Percentiles rank a stretch among this genome's conserved stretches.
These are phyloP conservation scores for Pulveroboletus sp. DNA, from an alignment of 768 basidiomycete genomes.

Conservation along the genomic window DNA sequence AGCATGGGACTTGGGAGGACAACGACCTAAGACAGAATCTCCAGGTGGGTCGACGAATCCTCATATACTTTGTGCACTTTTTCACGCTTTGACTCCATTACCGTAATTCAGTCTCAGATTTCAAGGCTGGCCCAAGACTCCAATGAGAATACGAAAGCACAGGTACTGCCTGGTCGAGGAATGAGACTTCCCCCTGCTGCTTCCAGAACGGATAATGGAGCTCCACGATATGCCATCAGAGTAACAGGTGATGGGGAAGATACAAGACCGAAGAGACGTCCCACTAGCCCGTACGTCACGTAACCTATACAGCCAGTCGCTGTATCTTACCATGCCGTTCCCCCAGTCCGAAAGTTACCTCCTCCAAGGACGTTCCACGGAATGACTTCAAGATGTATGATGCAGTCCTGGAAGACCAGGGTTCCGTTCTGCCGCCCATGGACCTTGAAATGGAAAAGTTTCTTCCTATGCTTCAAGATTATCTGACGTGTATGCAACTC, in stretches of 20 bases:
- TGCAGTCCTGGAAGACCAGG: constrained; percentile 48
- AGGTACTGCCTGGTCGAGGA: constrained; percentile 14
- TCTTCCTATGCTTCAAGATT: constrained; percentile 70
- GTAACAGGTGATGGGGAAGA: constrained; percentile 14
- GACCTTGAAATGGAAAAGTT: constrained; percentile 75
- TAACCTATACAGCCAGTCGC: not conserved
- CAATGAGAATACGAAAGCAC: constrained; percentile 14
- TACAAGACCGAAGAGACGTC: constrained; percentile 21
- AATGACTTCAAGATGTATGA: constrained; percentile 66
- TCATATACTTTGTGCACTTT: not conserved
- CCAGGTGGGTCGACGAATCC: constrained; percentile 42
- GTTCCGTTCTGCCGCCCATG: constrained; percentile 25
- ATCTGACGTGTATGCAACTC: constrained; percentile 49
- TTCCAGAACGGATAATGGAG: constrained; percentile 34
- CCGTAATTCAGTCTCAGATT: constrained; percentile 46
- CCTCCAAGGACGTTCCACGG: constrained; percentile 44
- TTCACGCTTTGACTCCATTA: not conserved
- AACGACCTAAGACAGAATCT: constrained; percentile 51
- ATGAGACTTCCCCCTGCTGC: constrained; percentile 5
- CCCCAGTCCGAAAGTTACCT: constrained; percentile 51
- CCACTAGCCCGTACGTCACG: constrained; percentile 41
- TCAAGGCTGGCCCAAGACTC: constrained; percentile 46
- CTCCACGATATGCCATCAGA: constrained; percentile 48
- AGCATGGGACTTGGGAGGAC: constrained; percentile 64
- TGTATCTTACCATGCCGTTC: not conserved